phyloP scores from a whole-genome alignment of 2,329 filamentous ascomycete genomes.

The Beauveria bassiana region DNA sequence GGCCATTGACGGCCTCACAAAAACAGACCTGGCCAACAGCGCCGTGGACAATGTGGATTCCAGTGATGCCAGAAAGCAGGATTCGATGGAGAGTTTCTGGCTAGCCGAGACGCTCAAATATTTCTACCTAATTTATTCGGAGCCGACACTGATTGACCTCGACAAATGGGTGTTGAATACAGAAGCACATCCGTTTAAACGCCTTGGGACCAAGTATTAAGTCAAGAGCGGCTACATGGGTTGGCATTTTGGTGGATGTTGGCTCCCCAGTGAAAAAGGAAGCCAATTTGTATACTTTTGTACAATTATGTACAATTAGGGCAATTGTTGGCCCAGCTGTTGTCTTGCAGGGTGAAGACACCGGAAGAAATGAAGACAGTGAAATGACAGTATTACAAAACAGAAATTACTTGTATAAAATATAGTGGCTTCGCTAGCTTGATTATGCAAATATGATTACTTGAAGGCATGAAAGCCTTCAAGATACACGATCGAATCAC shows the following conservation, averaged over 20 bases:
- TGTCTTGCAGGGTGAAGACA: no score
- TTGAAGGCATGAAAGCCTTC: not conserved
- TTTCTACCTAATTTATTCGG: constrained; percentile 65
- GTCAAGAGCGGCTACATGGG: not conserved
- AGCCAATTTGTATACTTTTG: not conserved
- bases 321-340: no score
- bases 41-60: constrained; percentile 34
- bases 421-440: not conserved
- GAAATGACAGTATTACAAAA: no score
- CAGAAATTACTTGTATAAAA: not conserved
- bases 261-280: no score
- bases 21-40: constrained; percentile 41
- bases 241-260: not conserved
- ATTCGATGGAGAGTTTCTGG: constrained; percentile 70
- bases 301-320: not conserved
- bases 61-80: constrained; percentile 28
- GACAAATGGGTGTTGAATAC: constrained; percentile 61
- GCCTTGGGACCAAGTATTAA: constrained; percentile 14
- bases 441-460: not conserved
- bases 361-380: no score
- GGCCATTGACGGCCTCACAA: constrained; percentile 38
- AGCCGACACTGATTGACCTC: constrained; percentile 53
- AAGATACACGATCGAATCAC: not conserved
- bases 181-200: constrained; percentile 40
- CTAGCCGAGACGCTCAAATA: constrained; percentile 69